phyloP scores from a whole-genome alignment of 2,329 filamentous ascomycete genomes.

The Ceratocystis albifundus region DNA sequence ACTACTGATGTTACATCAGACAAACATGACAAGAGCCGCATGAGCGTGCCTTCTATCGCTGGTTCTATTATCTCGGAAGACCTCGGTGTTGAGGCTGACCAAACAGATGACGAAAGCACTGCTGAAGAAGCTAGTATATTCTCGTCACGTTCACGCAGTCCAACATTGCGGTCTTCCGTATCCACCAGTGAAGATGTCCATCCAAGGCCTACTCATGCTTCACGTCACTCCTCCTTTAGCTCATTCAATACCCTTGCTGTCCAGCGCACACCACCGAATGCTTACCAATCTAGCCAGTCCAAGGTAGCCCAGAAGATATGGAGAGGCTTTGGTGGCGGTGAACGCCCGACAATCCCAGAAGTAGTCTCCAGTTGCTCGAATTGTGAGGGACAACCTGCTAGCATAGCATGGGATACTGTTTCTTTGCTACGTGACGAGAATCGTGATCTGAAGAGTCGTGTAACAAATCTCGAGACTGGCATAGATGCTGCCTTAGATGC shows the following conservation, averaged over 20 bases:
- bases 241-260: constrained; percentile 25
- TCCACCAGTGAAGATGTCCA: constrained; percentile 13
- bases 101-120: constrained; percentile 42
- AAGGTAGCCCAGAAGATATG: constrained; percentile 11
- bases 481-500: constrained; percentile 50
- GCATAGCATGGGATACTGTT: constrained; percentile 55
- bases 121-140: constrained; percentile 46
- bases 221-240: constrained; percentile 30
- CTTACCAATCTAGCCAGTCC: constrained; percentile 19
- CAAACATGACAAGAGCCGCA: constrained; percentile 10
- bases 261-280: constrained; percentile 21
- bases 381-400: constrained; percentile 47
- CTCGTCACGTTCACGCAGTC: constrained; percentile 49
- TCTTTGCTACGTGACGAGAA: constrained; percentile 51
- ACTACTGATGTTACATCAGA: neutral
- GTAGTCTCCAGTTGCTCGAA: constrained; percentile 37
- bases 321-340: constrained; percentile 11
- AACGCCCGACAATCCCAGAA: constrained; percentile 10
- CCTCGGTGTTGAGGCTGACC: constrained; percentile 43
- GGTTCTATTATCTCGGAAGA: constrained; percentile 41
- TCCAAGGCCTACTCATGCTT: neutral
- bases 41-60: constrained; percentile 16
- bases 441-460: constrained; percentile 46
- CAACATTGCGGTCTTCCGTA: constrained; percentile 31
- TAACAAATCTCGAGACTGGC: constrained; percentile 47